Base-by-base conservation (phyloP, 1,139 yeast genomes). In the Suhomyces wounanorum region DNA sequence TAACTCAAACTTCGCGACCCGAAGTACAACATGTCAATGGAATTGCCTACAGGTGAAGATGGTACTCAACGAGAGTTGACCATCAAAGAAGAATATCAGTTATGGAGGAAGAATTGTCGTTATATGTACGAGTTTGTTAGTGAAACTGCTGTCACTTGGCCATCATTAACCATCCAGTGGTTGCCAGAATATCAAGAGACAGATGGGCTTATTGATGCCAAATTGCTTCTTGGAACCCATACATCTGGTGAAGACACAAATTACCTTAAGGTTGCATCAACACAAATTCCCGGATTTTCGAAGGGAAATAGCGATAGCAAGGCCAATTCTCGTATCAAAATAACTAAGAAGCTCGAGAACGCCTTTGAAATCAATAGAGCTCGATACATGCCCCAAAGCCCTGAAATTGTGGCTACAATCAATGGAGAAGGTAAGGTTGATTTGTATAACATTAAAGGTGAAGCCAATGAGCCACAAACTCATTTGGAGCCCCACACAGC, bases 211-310 rank as follows among this genome's bases (percentile, higher is more conserved):
- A 55, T 81, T 64, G 70, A 75, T 60, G 65, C 78, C 30, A 67
- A 64, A 45, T 66, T 94, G 50, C 66, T 92, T 21, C 69, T 92
- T 40, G 96, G 97, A 11, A 94, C 99, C 0, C 92, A 89, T 63
- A 89, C 98, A 0, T 82, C 92, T 0, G 96, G 90, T 2, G 85
- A 82, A 51, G 96, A 85, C 49, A 79, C 80, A 3, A 89, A 94
- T 64, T 89, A 83, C 65, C 68, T 94, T 56, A 88, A 94, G 63
- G 70, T 91, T 30, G 96, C 94, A 1, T 71, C 83, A 4, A 82
- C 91, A 1, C 85, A 85, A 49, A 60, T 88, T n/a, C 96, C 96
- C 1, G 68, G 57, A 1, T 52, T 3, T 45, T 57, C 16, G 1
- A 23, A 10, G 10, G n/a, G 11, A 1, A 68, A 60, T 5, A 64